These are phyloP conservation scores for Solanum hybrid DNA, from an alignment of 305 asterid genomes.

Conservation along the genomic window DNA sequence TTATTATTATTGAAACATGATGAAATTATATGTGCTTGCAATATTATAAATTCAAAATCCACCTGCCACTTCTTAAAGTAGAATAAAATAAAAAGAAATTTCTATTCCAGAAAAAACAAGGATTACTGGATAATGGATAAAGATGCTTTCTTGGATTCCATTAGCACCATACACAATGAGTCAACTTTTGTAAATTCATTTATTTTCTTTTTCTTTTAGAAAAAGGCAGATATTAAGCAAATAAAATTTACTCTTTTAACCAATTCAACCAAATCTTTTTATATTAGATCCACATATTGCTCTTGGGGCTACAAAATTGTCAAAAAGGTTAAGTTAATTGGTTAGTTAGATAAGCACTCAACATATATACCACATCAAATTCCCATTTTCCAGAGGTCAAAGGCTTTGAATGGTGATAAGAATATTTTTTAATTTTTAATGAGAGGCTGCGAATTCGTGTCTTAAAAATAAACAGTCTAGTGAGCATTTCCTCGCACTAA, in stretches of 20 bases:
- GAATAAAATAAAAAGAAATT: not conserved
- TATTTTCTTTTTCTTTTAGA: not conserved
- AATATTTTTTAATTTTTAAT: not conserved
- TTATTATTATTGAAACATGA: not conserved
- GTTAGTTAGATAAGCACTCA: slow-evolving; percentile 24
- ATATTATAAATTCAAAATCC: not conserved
- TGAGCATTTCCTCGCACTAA: not conserved
- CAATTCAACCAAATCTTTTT: not conserved
- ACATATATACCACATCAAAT: slow-evolving; percentile 1
- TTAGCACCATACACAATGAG: not conserved
- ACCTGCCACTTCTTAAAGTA: not conserved
- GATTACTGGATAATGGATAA: not conserved
- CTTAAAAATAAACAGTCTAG: not conserved
- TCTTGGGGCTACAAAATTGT: not conserved
- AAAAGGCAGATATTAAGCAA: not conserved
- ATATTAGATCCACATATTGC: not conserved
- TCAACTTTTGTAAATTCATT: not conserved
- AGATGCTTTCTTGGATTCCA: slow-evolving; percentile 7
- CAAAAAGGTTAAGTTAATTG: slow-evolving; percentile 18
- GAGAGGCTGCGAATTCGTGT: rapidly evolving
- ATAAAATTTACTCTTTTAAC: not conserved
- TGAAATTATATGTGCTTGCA: not conserved
- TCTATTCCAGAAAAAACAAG: not conserved
- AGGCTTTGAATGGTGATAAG: not conserved
- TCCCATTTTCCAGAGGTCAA: not conserved